These are phyloP conservation scores for Phialemoniopsis sp. DNA, from an alignment of 2,329 filamentous ascomycete species.

Conservation along the genomic window DNA sequence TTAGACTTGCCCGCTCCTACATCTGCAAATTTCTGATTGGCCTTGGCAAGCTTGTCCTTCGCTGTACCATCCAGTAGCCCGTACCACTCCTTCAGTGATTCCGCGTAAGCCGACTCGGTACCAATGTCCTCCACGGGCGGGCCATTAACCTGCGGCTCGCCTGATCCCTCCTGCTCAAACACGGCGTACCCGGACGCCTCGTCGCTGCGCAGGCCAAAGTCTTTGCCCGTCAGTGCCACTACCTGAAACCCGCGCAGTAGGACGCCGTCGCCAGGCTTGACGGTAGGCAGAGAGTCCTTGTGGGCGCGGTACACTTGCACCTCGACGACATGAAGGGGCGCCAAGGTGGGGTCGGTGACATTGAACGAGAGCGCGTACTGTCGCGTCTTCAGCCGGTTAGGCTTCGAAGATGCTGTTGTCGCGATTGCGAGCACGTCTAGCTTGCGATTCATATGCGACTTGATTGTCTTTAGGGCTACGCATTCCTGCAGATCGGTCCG, in stretches of 20 bases:
- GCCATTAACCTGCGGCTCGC: slow-evolving; percentile 49
- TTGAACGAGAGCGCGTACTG: slow-evolving; percentile 57
- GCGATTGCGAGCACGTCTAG: slow-evolving; percentile 53
- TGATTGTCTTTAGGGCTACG: slow-evolving; percentile 46
- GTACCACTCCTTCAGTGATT: slow-evolving; percentile 45
- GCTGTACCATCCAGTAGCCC: slow-evolving; percentile 39
- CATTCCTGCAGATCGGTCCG: slow-evolving; percentile 48
- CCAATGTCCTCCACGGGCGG: slow-evolving; percentile 53
- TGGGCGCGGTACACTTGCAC: slow-evolving; percentile 57
- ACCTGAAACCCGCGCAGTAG: slow-evolving; percentile 54
- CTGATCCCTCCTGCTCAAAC: slow-evolving; percentile 35
- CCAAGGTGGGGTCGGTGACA: slow-evolving; percentile 51
- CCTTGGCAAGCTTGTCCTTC: slow-evolving; percentile 42
- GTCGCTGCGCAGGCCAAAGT: slow-evolving; percentile 51
- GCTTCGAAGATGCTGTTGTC: slow-evolving; percentile 25
- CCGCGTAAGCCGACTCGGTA: slow-evolving; percentile 44
- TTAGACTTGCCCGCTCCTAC: background rate
- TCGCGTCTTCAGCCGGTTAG: slow-evolving; percentile 51
- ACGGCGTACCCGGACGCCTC: slow-evolving; percentile 59
- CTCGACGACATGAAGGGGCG: slow-evolving; percentile 44
- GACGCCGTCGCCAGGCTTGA: slow-evolving; percentile 53
- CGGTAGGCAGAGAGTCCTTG: slow-evolving; percentile 49
- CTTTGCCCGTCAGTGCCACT: slow-evolving; percentile 46
- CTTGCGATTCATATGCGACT: slow-evolving; percentile 41
- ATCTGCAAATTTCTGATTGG: slow-evolving; percentile 30